Conservation (phyloP, 768 basidiomycete genomes). For the Hygrocybe coccinea region DNA sequence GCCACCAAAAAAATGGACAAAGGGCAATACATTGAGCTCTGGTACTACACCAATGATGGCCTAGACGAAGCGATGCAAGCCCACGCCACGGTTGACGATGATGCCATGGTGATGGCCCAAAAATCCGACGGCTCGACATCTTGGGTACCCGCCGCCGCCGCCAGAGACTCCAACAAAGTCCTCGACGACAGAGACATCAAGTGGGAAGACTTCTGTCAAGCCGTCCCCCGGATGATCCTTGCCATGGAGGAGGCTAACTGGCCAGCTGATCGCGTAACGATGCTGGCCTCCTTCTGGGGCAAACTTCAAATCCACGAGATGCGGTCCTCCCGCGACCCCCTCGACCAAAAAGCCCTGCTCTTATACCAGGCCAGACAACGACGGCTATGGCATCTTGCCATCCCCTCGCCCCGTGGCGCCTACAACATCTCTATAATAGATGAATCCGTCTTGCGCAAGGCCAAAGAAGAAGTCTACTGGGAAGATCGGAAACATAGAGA, state of each 20-base stretch:
- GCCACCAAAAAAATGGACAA: too few species aligned
- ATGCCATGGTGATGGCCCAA: background rate
- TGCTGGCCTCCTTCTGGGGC: slow-evolving; percentile 13
- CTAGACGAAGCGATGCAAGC: too few species aligned
- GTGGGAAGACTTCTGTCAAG: too few species aligned
- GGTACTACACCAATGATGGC: too few species aligned
- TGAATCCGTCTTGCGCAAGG: too few species aligned
- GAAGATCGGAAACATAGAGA: background rate
- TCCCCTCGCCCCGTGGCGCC: background rate
- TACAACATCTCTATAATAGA: slow-evolving; percentile 9
- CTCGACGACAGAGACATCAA: too few species aligned
- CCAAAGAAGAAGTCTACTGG: too few species aligned
- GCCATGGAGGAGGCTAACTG: slow-evolving; percentile 9
- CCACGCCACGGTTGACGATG: slow-evolving; percentile 7
- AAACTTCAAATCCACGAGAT: slow-evolving; percentile 5
- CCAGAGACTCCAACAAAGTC: too few species aligned
- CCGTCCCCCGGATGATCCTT: slow-evolving; percentile 6
- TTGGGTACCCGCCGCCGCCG: background rate
- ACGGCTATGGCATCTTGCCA: slow-evolving; percentile 7
- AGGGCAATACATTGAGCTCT: too few species aligned
- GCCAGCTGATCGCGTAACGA: slow-evolving; percentile 1
- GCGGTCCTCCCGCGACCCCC: slow-evolving; percentile 2
- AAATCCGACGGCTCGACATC: background rate
- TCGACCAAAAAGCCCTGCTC: too few species aligned
- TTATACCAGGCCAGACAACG: slow-evolving; percentile 15